Conservation (phyloP, 2,329 filamentous ascomycete species). For the Bipolaris zeicola region DNA sequence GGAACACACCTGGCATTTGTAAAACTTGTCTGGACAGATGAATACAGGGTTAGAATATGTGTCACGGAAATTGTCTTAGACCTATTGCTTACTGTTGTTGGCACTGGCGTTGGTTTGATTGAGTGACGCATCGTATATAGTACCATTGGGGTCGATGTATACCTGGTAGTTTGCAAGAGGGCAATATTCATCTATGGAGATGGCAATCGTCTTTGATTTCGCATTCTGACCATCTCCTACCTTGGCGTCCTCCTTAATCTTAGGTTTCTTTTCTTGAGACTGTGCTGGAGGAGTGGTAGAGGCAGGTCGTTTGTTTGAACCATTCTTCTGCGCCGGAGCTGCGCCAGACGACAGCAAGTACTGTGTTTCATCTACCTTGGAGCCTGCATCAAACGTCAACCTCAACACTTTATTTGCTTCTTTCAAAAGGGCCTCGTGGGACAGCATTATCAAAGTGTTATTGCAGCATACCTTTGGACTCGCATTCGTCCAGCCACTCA, state of each 20-base stretch:
- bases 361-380: slow-evolving; percentile 47
- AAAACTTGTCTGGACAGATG: slow-evolving; percentile 69
- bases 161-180: slow-evolving; percentile 54
- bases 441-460: background rate
- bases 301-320: slow-evolving; percentile 42
- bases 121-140: slow-evolving; percentile 78
- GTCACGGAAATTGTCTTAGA: background rate
- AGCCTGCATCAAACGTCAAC: slow-evolving; percentile 11
- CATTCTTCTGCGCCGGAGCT: slow-evolving; percentile 26
- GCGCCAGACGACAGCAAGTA: slow-evolving; percentile 42
- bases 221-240: slow-evolving; percentile 53
- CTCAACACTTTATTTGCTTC: background rate
- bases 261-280: slow-evolving; percentile 29
- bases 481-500: slow-evolving; percentile 67
- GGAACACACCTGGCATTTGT: slow-evolving; percentile 66
- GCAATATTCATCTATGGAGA: slow-evolving; percentile 57
- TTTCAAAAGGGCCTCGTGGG: background rate
- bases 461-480: slow-evolving; percentile 45
- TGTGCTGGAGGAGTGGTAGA: slow-evolving; percentile 22
- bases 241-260: slow-evolving; percentile 43
- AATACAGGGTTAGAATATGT: background rate
- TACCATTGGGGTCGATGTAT: slow-evolving; percentile 67
- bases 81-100: slow-evolving; percentile 63
- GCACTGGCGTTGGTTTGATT: slow-evolving; percentile 74
- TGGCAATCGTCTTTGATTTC: slow-evolving; percentile 49